Evolutionary conservation across 768 basidiomycete genomes (phyloP).

Genomic region (Mycena epipterygia): DNA sequence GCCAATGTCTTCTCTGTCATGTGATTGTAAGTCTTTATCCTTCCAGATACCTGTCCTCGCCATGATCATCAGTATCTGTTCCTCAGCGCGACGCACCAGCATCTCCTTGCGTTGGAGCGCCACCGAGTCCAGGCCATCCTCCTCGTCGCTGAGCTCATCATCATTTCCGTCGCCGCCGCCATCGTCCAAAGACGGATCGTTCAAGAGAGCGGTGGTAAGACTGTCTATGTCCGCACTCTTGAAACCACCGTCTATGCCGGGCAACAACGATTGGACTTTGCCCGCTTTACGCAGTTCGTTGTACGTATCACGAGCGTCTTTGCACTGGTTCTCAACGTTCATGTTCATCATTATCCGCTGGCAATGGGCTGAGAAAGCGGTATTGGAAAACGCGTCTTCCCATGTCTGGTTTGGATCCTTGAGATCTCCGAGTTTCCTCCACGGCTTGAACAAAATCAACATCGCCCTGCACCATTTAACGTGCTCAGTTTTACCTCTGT

Average conservation of each 20-base stretch:
- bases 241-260: background rate
- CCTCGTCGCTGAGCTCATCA: background rate
- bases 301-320: slow-evolving; percentile 3
- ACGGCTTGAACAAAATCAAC: slow-evolving; percentile 14
- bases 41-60: background rate
- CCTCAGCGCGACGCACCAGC: background rate
- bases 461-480: slow-evolving; percentile 6
- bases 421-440: background rate
- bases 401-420: background rate
- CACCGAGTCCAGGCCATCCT: background rate
- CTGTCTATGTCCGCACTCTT: background rate
- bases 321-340: slow-evolving; percentile 18
- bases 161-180: background rate
- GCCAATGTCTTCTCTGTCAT: background rate
- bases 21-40: background rate
- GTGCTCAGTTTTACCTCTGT: background rate
- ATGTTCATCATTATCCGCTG: background rate
- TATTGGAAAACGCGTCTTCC: background rate
- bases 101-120: background rate
- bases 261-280: background rate
- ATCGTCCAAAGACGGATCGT: background rate
- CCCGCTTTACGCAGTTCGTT: background rate
- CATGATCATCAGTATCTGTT: background rate
- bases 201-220: background rate
- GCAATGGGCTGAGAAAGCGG: background rate